Percentiles rank a stretch among this genome's conserved stretches.
These are phyloP conservation scores for Ceratocystis huliohia DNA, from an alignment of 2,329 filamentous ascomycete genomes.

Conservation along the genomic window DNA sequence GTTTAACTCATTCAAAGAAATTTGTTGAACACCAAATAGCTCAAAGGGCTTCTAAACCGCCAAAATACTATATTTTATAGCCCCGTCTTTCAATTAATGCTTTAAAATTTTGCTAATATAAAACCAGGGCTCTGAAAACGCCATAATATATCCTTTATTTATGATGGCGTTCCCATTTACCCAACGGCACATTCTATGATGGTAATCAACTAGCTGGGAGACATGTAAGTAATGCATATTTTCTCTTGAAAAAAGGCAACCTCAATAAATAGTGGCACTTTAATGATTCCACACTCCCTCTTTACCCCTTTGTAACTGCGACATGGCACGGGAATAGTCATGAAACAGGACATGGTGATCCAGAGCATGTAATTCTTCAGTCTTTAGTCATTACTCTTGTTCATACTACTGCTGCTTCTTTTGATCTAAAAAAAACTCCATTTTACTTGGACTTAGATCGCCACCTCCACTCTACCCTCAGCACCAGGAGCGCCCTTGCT, in stretches of 20 bases:
- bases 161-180: neutral
- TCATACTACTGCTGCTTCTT: conserved; percentile 19
- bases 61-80: neutral
- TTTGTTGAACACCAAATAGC: too few relatives aligned
- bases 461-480: conserved; percentile 83
- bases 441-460: conserved; percentile 41
- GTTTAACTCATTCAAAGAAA: too few relatives aligned
- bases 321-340: neutral
- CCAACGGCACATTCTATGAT: neutral
- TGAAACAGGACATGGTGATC: neutral
- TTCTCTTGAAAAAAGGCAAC: conserved; percentile 8
- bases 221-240: neutral
- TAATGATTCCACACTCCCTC: neutral
- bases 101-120: neutral
- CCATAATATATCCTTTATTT: conserved; percentile 1
- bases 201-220: neutral
- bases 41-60: neutral
- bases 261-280: neutral
- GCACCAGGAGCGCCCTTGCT: conserved; percentile 55
- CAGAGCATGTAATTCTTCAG: conserved; percentile 4
- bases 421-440: conserved; percentile 24
- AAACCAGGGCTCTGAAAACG: conserved; percentile 8
- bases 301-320: neutral
- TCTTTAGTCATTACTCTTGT: neutral
- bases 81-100: neutral